Evolutionary conservation across 2,329 filamentous ascomycete species (phyloP).

Genomic region (Sarocladium strictum): DNA sequence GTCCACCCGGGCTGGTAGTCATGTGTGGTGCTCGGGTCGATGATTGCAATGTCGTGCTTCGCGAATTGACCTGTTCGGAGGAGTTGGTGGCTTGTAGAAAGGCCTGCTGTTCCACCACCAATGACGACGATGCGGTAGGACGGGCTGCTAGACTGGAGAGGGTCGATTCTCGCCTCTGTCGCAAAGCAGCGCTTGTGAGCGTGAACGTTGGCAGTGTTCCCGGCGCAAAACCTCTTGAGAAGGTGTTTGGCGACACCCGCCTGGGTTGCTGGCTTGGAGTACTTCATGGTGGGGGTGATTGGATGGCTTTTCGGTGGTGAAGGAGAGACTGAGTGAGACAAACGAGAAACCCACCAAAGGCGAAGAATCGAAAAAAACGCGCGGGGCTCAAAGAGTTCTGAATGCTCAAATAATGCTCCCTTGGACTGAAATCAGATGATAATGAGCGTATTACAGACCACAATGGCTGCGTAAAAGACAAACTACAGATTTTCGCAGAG

Average conservation of each 20-base stretch:
- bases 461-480: not conserved
- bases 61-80: slow-evolving; percentile 51
- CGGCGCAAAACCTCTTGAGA: not conserved
- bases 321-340: not conserved
- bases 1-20: slow-evolving; percentile 69
- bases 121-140: slow-evolving; percentile 1
- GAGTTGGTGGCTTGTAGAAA: slow-evolving; percentile 47
- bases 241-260: not conserved
- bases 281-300: not conserved
- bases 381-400: too few relatives aligned
- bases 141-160: not conserved
- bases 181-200: not conserved
- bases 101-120: not conserved
- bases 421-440: not conserved
- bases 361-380: too few relatives aligned
- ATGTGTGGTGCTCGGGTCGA: slow-evolving; percentile 58
- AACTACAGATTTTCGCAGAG: not conserved
- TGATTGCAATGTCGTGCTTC: slow-evolving; percentile 55
- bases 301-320: too few relatives aligned
- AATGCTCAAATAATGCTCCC: too few relatives aligned
- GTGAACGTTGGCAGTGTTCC: not conserved
- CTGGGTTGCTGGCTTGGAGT: not conserved
- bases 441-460: not conserved
- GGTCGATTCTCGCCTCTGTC: slow-evolving; percentile 1
- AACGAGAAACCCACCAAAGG: not conserved